phyloP scores from a whole-genome alignment of 345 rosid species.

The Syzygium aromaticum region DNA sequence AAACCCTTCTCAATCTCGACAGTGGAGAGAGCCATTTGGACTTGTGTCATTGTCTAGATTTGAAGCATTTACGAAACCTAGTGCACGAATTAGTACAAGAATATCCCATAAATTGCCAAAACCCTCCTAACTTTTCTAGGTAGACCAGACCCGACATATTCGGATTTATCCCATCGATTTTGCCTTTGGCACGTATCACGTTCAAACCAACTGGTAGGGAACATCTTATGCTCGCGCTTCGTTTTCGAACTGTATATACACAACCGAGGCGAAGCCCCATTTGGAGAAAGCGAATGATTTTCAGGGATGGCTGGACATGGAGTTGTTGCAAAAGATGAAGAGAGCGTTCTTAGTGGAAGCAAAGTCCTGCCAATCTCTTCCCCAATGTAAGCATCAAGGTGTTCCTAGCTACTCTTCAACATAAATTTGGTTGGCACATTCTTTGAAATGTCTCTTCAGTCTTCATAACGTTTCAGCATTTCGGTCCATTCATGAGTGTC shows the following conservation, averaged over 20 bases:
- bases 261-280: background rate
- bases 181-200: background rate
- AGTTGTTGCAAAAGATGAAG: slow-evolving; percentile 7
- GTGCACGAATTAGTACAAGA: background rate
- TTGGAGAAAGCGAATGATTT: background rate
- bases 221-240: background rate
- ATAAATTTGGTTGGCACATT: background rate
- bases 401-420: background rate
- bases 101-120: background rate
- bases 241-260: background rate
- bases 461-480: background rate
- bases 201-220: background rate
- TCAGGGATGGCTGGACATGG: slow-evolving; percentile 9
- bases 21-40: background rate
- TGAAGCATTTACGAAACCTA: background rate
- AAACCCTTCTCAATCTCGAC: background rate
- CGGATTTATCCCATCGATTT: background rate
- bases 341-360: background rate
- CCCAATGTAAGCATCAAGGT: slow-evolving; percentile 1
- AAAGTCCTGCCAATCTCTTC: slow-evolving; percentile 12
- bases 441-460: background rate
- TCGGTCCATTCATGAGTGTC: background rate
- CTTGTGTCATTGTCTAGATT: background rate
- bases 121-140: background rate
- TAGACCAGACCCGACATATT: background rate